phyloP scores from a whole-genome alignment of 208 protist species.

The Acanthamoeba sp. region DNA sequence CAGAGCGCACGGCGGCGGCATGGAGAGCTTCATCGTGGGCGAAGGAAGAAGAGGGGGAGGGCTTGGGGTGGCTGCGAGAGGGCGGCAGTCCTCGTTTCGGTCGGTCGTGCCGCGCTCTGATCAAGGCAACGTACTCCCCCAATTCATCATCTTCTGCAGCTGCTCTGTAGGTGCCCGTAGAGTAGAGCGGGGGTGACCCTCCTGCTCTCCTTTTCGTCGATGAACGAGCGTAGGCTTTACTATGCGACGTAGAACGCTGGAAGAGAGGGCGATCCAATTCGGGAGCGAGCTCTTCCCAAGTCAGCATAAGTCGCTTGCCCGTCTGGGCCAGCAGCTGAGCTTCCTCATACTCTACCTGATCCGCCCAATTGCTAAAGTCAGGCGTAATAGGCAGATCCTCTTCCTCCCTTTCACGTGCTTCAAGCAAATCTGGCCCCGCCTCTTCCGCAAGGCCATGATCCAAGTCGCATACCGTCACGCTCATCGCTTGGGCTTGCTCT shows the following conservation, averaged over 20 bases:
- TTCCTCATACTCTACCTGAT: constrained; percentile 27
- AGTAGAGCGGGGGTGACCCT: too few species aligned
- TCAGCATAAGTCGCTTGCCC: not conserved
- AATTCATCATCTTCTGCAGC: not conserved
- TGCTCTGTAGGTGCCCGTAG: too few species aligned
- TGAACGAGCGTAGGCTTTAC: too few species aligned
- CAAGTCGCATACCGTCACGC: too few species aligned
- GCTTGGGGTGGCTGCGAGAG: not conserved
- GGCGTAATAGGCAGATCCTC: not conserved
- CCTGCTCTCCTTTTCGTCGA: too few species aligned
- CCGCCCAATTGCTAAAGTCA: not conserved
- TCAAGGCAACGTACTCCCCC: not conserved
- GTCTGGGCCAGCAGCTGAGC: not conserved
- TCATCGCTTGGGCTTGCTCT: too few species aligned
- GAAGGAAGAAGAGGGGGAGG: not conserved
- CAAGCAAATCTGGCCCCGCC: too few species aligned
- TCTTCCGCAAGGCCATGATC: too few species aligned
- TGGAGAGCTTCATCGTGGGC: not conserved
- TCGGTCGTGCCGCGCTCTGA: not conserved
- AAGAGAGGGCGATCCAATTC: not conserved
- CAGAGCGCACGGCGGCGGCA: not conserved
- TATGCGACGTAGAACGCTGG: too few species aligned
- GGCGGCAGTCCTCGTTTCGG: not conserved
- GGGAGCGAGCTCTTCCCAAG: not conserved
- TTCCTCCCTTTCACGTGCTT: not conserved